These are phyloP conservation scores for Fallopia convolvulus DNA, from an alignment of 148 eudicot genomes.

Conservation along the genomic window DNA sequence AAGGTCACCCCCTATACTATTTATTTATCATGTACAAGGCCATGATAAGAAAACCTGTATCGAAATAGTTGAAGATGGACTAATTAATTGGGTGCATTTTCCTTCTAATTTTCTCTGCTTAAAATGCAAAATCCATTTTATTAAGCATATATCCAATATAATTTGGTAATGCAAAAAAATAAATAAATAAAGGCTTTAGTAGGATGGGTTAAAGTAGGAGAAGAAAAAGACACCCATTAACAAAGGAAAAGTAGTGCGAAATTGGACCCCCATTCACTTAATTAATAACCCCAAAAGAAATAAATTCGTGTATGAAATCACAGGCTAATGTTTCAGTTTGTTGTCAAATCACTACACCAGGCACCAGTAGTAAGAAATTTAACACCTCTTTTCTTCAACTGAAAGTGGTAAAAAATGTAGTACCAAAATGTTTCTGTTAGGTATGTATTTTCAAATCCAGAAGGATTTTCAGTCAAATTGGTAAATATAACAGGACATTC, in stretches of 20 bases:
- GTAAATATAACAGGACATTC: no score
- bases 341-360: conserved; percentile 3
- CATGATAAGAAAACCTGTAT: neutral
- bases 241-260: neutral
- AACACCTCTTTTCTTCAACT: neutral
- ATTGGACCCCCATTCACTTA: conserved; percentile 5
- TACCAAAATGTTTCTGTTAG: neutral
- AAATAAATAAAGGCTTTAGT: neutral
- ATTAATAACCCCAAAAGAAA: neutral
- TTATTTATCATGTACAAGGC: neutral
- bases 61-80: neutral
- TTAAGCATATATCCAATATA: no score
- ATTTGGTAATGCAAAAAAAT: neutral
- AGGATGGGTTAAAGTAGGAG: neutral
- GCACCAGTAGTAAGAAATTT: neutral
- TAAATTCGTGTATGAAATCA: neutral
- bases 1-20: no score
- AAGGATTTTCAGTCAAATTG: neutral
- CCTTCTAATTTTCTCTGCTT: neutral
- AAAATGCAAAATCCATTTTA: no score
- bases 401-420: neutral
- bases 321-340: conserved; percentile 8
- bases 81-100: neutral
- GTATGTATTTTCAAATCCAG: neutral
- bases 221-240: neutral